Conservation (phyloP, 2,329 filamentous ascomycete species). For the Venturia effusa region DNA sequence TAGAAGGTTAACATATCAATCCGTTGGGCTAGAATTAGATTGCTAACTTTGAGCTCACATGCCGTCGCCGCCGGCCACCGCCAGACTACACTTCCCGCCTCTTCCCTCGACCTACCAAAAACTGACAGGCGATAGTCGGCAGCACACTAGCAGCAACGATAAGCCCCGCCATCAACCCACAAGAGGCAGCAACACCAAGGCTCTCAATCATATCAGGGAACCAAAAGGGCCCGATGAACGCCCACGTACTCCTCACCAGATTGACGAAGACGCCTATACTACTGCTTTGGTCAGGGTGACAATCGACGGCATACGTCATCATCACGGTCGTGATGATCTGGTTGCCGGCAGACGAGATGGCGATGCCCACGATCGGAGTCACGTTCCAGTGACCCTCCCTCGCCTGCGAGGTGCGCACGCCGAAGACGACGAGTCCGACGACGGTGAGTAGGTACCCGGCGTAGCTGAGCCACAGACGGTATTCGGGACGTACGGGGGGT, state of each 20-base stretch:
- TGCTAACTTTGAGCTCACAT: too few relatives aligned
- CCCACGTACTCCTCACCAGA: conserved; percentile 40
- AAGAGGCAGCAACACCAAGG: conserved; percentile 1
- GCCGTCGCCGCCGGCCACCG: too few relatives aligned
- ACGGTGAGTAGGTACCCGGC: conserved; percentile 40
- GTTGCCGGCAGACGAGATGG: conserved; percentile 41
- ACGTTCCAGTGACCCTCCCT: conserved; percentile 39
- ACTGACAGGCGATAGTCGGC: conserved; percentile 3
- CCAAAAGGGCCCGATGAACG: conserved; percentile 32
- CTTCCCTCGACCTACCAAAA: not conserved
- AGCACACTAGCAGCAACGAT: conserved; percentile 6
- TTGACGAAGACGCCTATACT: conserved; percentile 49
- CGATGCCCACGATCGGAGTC: conserved; percentile 44
- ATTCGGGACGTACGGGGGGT: conserved; percentile 34
- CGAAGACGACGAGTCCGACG: conserved; percentile 43
- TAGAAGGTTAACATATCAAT: too few relatives aligned
- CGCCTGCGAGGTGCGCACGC: conserved; percentile 34
- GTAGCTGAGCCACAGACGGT: conserved; percentile 47
- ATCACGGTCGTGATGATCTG: conserved; percentile 51
- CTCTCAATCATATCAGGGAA: conserved; percentile 13
- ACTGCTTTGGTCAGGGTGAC: conserved; percentile 40
- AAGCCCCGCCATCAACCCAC: conserved; percentile 2
- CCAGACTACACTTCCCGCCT: not conserved
- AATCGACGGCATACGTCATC: conserved; percentile 51
- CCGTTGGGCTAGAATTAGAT: too few relatives aligned